Percentiles rank a stretch among this genome's conserved stretches.
phyloP scores from a whole-genome alignment of 805 yeast species.

The Candida manassasensis region DNA sequence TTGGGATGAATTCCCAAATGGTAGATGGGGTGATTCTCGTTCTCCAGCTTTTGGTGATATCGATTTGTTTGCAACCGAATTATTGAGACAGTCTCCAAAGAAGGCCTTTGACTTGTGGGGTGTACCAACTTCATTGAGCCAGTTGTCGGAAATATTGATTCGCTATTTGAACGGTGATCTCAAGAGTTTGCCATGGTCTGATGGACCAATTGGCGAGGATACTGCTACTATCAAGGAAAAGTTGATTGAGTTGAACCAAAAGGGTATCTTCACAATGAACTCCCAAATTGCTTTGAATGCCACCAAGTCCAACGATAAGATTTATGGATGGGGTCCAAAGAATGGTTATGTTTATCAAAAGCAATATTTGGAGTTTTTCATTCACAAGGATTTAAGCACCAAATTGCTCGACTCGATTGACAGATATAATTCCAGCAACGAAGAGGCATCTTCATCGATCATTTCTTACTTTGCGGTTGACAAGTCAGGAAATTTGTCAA shows the following conservation, averaged over 20 bases:
- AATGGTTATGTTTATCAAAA: slow-evolving; percentile 93
- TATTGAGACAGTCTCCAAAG: slow-evolving; percentile 77
- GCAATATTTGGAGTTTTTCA: slow-evolving; percentile 82
- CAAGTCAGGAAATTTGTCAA: slow-evolving; percentile 49
- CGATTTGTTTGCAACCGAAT: slow-evolving; percentile 72
- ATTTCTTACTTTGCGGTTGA: slow-evolving; percentile 77
- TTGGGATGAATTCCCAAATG: slow-evolving; percentile 99
- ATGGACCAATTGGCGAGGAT: slow-evolving; percentile 80
- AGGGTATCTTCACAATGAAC: slow-evolving; percentile 76
- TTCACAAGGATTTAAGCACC: slow-evolving; percentile 52
- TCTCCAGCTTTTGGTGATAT: slow-evolving; percentile 96
- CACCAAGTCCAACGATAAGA: slow-evolving; percentile 58
- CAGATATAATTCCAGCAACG: slow-evolving; percentile 32
- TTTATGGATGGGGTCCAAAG: slow-evolving; percentile 93
- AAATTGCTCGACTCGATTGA: slow-evolving; percentile 40
- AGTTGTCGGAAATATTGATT: slow-evolving; percentile 59
- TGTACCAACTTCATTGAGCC: slow-evolving; percentile 55
- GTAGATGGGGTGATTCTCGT: slow-evolving; percentile 97
- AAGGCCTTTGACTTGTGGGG: slow-evolving; percentile 89
- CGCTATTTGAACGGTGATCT: slow-evolving; percentile 69
- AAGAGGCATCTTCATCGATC: slow-evolving; percentile 38
- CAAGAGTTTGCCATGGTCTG: slow-evolving; percentile 88
- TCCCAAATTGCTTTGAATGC: slow-evolving; percentile 95
- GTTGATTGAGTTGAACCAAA: slow-evolving; percentile 58
- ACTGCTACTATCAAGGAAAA: slow-evolving; percentile 56